phyloP scores from a whole-genome alignment of 306 rosid species.

The Cotoneaster glaucophyllus region DNA sequence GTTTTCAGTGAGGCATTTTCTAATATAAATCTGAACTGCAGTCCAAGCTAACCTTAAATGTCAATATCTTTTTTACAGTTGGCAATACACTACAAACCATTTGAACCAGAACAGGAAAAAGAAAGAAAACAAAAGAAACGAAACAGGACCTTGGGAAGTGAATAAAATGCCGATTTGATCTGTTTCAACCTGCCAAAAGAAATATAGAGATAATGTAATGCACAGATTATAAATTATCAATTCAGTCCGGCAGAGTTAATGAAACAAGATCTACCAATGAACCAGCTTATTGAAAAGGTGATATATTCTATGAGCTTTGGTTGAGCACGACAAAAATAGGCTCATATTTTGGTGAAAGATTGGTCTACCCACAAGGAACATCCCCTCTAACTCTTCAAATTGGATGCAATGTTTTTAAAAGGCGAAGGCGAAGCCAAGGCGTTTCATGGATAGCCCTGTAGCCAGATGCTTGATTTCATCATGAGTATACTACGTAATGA shows the following conservation, averaged over 20 bases:
- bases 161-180: constrained; percentile 85
- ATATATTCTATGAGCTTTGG: background rate
- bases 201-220: background rate
- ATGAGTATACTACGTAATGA: background rate
- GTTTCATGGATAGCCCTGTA: too few relatives aligned
- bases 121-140: background rate
- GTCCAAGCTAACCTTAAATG: too few relatives aligned
- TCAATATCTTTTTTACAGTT: background rate
- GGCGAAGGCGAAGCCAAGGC: too few relatives aligned
- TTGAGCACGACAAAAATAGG: background rate
- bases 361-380: background rate
- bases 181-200: constrained; percentile 59
- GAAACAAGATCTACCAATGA: background rate
- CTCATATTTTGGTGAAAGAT: background rate
- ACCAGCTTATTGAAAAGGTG: background rate
- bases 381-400: background rate
- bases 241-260: background rate
- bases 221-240: background rate
- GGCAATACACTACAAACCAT: background rate
- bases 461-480: background rate
- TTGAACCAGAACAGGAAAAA: background rate
- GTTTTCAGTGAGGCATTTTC: too few relatives aligned
- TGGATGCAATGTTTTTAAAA: background rate
- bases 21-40: too few relatives aligned
- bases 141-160: constrained; percentile 56